These are phyloP conservation scores for Mortierella sp. DNA, from an alignment of 371 early-diverging fungal species.

Conservation along the genomic window DNA sequence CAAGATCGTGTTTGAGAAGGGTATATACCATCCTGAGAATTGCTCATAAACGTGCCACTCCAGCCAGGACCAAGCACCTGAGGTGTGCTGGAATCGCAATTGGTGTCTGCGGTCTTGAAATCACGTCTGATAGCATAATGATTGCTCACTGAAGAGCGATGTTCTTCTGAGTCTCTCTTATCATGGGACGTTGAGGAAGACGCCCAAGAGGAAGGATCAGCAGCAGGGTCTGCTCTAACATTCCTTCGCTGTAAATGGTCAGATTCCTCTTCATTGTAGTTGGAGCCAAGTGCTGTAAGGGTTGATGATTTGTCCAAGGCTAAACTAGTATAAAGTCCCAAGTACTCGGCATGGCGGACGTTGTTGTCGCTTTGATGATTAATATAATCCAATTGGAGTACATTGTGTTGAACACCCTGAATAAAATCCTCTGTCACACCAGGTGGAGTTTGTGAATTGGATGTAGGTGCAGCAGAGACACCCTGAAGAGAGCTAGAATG, in stretches of 20 bases:
- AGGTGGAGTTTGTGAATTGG: background rate
- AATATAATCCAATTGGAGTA: too few species aligned
- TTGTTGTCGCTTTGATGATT: too few species aligned
- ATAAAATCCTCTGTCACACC: background rate
- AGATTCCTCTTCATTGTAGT: too few species aligned
- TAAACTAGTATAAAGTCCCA: background rate
- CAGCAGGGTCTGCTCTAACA: too few species aligned
- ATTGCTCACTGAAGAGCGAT: too few species aligned
- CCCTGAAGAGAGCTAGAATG: background rate
- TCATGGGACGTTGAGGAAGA: too few species aligned
- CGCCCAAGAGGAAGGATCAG: too few species aligned
- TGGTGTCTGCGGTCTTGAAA: background rate
- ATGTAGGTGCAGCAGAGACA: slow-evolving; percentile 5
- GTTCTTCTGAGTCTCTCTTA: too few species aligned
- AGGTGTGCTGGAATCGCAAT: slow-evolving; percentile 20
- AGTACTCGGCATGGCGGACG: background rate
- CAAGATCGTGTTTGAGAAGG: slow-evolving; percentile 25
- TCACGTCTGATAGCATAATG: background rate
- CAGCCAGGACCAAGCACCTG: slow-evolving; percentile 15
- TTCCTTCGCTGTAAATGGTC: too few species aligned
- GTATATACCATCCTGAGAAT: slow-evolving; percentile 28
- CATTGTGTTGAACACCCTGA: background rate
- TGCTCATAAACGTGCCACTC: slow-evolving; percentile 31
- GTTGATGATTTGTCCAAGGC: background rate
- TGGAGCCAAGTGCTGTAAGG: too few species aligned